Base-by-base conservation (phyloP, 2,329 filamentous ascomycete species). In the Pseudogymnoascus sp. region DNA sequence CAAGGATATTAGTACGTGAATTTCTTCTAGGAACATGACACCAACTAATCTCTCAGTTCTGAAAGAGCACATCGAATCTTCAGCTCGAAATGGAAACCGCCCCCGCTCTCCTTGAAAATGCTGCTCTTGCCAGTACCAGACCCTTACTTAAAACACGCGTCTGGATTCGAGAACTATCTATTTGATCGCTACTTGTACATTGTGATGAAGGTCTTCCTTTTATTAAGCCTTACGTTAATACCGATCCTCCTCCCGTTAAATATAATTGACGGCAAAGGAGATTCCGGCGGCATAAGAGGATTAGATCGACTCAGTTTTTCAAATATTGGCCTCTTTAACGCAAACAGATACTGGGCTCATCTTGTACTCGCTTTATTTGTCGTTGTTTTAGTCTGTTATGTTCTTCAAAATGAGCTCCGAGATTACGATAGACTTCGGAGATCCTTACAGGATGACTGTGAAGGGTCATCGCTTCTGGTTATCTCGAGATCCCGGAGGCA, bases 341-440 rank as follows among this genome's bases (percentile, higher is more conserved):
- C 29, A 31, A 31, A 31, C 29, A 31, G 90, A 38, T 90, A 93
- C 64, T 92, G 86, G 81, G 92, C 88, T 0, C 92, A 97, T 73
- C 77, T 94, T 6, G 68, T 94, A 0, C 78, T 97, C 70, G 92
- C 90, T 2, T 76, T 96, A 2, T 73, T 84, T 1, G 86, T 93
- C 39, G 81, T 96, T 26, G 69, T 88, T 49, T 96, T 90, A 82
- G 86, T 94, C 16, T 94, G 90, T 73, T 86, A 84, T 31, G 7
- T 31, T 31, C 29, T 31, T 31, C 29, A 31, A 8, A 31, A 31
- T 5, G 92, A 97, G 71, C 77, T 97, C 55, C 81, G 86, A 52
- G 87, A 90, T 16, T 97, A 95, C 72, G 88, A 96, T 74, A 91
- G 94, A 68, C 82, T 97, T 61, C 88, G 92, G 64, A 92, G 97